Percentiles rank a stretch among this genome's conserved stretches.
phyloP scores from a whole-genome alignment of 176 grass and related monocot genomes.

The Lolium perenne region DNA sequence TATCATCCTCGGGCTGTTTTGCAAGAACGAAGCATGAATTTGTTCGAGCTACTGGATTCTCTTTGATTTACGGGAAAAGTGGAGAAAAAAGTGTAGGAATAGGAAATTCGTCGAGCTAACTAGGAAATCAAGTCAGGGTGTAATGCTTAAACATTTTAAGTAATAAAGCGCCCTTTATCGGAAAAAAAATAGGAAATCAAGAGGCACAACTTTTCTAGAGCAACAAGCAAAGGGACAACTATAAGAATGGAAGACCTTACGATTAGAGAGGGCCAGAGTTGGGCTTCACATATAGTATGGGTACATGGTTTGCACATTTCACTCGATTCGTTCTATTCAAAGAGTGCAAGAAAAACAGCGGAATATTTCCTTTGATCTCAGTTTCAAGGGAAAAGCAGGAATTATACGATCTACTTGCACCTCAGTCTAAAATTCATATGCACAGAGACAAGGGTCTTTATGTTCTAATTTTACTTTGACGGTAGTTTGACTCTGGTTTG shows the following conservation, averaged over 20 bases:
- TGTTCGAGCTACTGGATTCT: background rate
- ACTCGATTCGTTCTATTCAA: background rate
- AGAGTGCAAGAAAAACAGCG: background rate
- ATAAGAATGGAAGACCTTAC: too few species aligned
- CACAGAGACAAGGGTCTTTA: background rate
- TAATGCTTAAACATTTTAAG: too few species aligned
- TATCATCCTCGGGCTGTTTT: background rate
- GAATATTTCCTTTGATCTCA: background rate
- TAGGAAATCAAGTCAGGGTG: too few species aligned
- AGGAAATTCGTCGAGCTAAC: too few species aligned
- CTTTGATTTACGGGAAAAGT: too few species aligned
- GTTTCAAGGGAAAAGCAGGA: background rate
- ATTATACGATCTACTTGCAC: background rate
- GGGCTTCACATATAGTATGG: background rate
- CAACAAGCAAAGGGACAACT: too few species aligned
- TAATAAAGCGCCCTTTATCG: too few species aligned
- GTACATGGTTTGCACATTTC: background rate
- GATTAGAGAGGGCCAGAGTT: too few species aligned
- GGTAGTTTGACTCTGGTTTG: background rate
- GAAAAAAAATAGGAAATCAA: too few species aligned
- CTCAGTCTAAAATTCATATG: background rate
- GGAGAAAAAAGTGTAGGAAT: too few species aligned
- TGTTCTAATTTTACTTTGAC: background rate
- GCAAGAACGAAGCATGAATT: background rate
- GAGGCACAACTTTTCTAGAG: background rate